Evolutionary conservation across 352 stramenopile species (phyloP), one percentile per base, ranked within the genome.

Genomic region (Globisporangium nodosum): DNA sequence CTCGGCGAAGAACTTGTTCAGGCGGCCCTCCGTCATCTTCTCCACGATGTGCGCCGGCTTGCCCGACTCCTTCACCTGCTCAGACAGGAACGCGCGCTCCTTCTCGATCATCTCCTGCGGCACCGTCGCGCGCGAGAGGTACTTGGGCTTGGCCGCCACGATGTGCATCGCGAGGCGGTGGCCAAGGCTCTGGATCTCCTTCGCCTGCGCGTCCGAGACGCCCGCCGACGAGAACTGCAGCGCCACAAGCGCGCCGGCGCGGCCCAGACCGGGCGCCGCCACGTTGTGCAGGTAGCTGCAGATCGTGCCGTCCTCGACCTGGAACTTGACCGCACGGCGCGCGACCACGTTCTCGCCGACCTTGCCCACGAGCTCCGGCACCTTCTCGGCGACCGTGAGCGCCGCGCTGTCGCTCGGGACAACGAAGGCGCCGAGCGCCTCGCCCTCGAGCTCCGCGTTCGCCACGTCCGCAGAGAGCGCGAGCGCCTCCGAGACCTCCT

Each of bases 81-180:
- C 84, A 27, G 76, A 59, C 40, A 98, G 66, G 74, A 98, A 94
- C 5, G 81, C 78, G 47, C 87, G 89, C 75, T 98, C 95, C 64
- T 97, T 97, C 33, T 92, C 80, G 40, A 98, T 63, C 21, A 96
- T 60, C 21, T 88, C 74, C 33, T 78, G 69, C 1, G 95, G 94
- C 37, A 98, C 87, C 24, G 64, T 67, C n/a, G 89, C 81, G n/a
- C 81, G 71, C 73, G 84, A 86, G 21, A 98, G 68, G 73, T 97
- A 98, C 18, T 74, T 72, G 49, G 94, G 94, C 64, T 94, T 96
- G 49, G 92, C 91, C 16, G 94, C 95, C 20, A 98, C 95, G 57
- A 98, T 85, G 71, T 98, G 95, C 95, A 98, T 98, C 21, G 94
- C 95, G 47, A 98, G 69, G 62, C 89, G 94, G 65, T 97, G 97